Evolutionary conservation across 2,329 filamentous ascomycete species (phyloP), one percentile per base, ranked within the genome.

Genomic region (Taxawa tesnikishii): DNA sequence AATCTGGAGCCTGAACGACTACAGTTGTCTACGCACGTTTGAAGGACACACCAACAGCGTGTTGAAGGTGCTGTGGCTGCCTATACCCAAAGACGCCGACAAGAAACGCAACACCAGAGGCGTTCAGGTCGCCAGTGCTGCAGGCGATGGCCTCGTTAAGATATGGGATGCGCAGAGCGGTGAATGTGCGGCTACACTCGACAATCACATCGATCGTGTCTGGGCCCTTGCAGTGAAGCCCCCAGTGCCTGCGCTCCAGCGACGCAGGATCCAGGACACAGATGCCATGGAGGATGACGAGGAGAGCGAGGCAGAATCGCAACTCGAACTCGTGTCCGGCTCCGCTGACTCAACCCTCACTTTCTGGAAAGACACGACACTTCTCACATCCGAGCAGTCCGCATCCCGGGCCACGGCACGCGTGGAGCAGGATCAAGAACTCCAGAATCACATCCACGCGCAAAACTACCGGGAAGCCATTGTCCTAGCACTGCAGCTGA

Each of bases 21-120:
- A 94, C 58, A 83, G 76, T 43, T 98, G 90, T 56, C 63, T 98
- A 28, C 70, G 88, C 36, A 96, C 90, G 0, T 90, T 96, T 34
- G 92, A 98, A 57, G 90, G 90, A 0, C 90, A 98, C 56, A 88
- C 85, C 4, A 92, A 96, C 60, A 94, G 83, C 46, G 82, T 98
- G 3, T 65, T 98, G 18, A 96, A 96, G 58, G 82, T 94, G 3
- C 72, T 82, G 3, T 98, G 90, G 90, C 66, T 98, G 4, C 70
- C 72, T 2, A 62, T 68, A 31, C 58, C 47, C 4, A 40, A 54
- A 18, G 50, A 51, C 28, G 46, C 46, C 10, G 41, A 50, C n/a
- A 50, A 55, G 7, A 48, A 52, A 30, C 43, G 27, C 57, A 68
- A 37, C 63, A 55, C 60, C 15, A 69, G 69, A 40, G 69, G 71